Conservation (phyloP, 768 basidiomycete genomes). For the Trametes elegans region DNA sequence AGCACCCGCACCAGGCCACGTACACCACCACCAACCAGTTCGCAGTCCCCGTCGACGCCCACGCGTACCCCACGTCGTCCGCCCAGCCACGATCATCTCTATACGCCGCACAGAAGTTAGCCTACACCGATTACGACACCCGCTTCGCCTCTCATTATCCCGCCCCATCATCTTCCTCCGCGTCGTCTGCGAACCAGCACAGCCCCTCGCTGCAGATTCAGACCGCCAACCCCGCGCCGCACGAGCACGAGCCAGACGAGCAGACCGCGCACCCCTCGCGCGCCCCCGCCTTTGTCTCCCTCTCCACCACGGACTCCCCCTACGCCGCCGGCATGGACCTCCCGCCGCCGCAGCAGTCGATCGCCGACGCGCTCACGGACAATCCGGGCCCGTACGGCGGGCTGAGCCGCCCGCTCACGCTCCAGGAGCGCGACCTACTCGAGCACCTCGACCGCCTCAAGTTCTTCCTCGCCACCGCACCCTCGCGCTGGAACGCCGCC, state of each 20-base stretch:
- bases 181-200: not conserved
- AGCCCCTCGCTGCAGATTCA: constrained; percentile 27
- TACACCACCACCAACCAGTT: not conserved
- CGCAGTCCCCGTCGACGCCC: constrained; percentile 1
- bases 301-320: not conserved
- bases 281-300: constrained; percentile 6
- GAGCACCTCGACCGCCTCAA: constrained; percentile 82
- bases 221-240: constrained; percentile 22
- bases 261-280: constrained; percentile 32
- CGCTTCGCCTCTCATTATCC: not conserved
- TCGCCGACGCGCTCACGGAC: constrained; percentile 21
- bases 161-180: not conserved
- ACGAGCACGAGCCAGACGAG: constrained; percentile 30
- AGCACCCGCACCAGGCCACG: not conserved
- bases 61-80: not conserved
- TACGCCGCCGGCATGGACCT: not conserved
- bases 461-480: constrained; percentile 86
- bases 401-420: constrained; percentile 57
- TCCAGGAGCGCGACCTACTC: constrained; percentile 66
- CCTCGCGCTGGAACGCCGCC: constrained; percentile 62
- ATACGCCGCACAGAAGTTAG: not conserved
- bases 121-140: not conserved
- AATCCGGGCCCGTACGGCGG: constrained; percentile 21
- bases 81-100: not conserved
- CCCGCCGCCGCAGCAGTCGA: constrained; percentile 12